phyloP scores from a whole-genome alignment of 2,329 filamentous ascomycete species.

The Fusarium armeniacum region DNA sequence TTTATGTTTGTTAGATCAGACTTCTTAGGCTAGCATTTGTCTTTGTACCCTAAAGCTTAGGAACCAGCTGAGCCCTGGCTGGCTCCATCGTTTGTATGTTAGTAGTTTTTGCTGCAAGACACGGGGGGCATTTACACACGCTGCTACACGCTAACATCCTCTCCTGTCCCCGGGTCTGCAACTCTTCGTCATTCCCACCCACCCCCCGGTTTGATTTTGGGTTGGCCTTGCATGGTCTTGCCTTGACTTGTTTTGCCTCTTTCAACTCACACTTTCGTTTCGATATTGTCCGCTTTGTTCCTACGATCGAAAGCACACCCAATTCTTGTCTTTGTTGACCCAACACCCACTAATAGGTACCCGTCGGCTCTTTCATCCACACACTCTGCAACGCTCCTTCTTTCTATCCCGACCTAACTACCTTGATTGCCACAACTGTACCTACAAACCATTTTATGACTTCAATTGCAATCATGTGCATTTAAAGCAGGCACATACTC shows the following conservation, averaged over 20 bases:
- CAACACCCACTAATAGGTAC: neutral
- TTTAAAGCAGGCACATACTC: slow-evolving; percentile 29
- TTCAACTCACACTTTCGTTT: slow-evolving; percentile 33
- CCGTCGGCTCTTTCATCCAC: neutral
- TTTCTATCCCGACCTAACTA: neutral
- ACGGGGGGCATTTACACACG: slow-evolving; percentile 29
- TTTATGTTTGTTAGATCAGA: neutral
- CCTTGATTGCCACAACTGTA: no score
- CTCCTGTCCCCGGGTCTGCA: slow-evolving; percentile 37
- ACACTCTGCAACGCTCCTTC: slow-evolving; percentile 17
- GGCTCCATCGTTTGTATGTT: neutral
- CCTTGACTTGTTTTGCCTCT: slow-evolving; percentile 32
- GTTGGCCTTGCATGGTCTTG: slow-evolving; percentile 18
- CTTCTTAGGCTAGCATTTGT: neutral
- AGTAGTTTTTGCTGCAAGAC: slow-evolving; percentile 21
- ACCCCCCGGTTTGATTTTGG: slow-evolving; percentile 31
- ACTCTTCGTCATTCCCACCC: slow-evolving; percentile 33
- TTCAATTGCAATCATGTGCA: slow-evolving; percentile 37
- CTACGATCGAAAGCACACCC: slow-evolving; percentile 11
- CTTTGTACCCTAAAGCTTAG: neutral
- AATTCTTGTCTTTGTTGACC: slow-evolving; percentile 2
- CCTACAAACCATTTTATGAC: slow-evolving; percentile 1
- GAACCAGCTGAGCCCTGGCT: slow-evolving; percentile 8
- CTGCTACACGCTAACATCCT: slow-evolving; percentile 38
- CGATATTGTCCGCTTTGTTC: slow-evolving; percentile 20